Evolutionary conservation across 2,329 filamentous ascomycete genomes (phyloP).

Genomic region (Plectosphaerella sp.): DNA sequence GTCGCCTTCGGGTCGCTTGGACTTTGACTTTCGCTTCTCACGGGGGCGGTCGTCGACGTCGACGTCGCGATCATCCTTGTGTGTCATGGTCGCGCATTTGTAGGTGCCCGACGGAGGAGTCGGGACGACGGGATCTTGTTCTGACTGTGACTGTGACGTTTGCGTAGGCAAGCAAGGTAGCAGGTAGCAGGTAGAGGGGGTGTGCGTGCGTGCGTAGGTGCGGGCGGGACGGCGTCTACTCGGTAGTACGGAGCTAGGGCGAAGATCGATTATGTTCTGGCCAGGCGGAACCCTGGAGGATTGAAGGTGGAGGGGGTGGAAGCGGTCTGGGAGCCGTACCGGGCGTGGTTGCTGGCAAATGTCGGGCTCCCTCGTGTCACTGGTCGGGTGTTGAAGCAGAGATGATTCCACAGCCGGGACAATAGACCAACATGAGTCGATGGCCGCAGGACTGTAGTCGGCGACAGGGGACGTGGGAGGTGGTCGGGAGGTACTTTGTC

Average conservation of each 20-base stretch:
- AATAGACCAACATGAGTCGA: too few relatives aligned
- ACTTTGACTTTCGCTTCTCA: slow-evolving; percentile 24
- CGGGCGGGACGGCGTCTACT: not conserved
- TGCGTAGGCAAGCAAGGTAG: not conserved
- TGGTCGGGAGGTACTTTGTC: not conserved
- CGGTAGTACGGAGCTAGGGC: not conserved
- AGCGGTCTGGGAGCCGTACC: too few relatives aligned
- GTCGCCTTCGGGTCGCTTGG: slow-evolving; percentile 6
- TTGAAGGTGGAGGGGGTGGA: too few relatives aligned
- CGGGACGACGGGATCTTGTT: not conserved
- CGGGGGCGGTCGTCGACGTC: slow-evolving; percentile 30
- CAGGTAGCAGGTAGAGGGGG: not conserved
- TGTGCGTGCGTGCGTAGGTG: not conserved
- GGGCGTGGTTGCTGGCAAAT: too few relatives aligned
- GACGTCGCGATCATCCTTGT: slow-evolving; percentile 34
- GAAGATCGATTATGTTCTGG: too few relatives aligned
- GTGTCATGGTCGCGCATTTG: slow-evolving; percentile 27
- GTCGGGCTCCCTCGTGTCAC: too few relatives aligned
- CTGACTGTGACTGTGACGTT: not conserved
- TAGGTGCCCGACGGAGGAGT: slow-evolving; percentile 5
- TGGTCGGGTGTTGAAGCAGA: too few relatives aligned
- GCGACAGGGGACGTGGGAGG: too few relatives aligned
- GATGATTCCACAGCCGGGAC: too few relatives aligned
- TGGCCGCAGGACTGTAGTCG: too few relatives aligned
- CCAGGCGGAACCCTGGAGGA: too few relatives aligned